A percentile compares a stretch with the other conserved stretches of the same genome.
Evolutionary conservation across 2,329 filamentous ascomycete genomes (phyloP).

Genomic region (Penicillium sp.): DNA sequence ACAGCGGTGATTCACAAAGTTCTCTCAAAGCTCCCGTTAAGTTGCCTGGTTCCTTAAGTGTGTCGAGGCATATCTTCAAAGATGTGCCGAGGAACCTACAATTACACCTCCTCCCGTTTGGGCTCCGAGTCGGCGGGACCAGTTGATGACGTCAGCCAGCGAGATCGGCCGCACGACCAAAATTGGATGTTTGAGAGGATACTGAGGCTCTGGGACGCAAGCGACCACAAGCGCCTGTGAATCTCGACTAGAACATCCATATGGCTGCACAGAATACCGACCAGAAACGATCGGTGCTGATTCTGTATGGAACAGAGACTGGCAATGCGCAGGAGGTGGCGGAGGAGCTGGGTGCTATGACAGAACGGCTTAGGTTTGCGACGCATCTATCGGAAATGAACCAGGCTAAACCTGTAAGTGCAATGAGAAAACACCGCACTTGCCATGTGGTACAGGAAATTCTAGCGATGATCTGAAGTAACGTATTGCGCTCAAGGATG

Average conservation of each 20-base stretch:
- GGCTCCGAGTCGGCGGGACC: not conserved
- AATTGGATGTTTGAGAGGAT: conserved; percentile 15
- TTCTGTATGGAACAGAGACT: conserved; percentile 92
- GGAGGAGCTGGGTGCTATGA: conserved; percentile 68
- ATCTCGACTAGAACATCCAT: conserved; percentile 8
- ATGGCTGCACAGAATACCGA: conserved; percentile 20
- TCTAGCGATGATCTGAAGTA: not conserved
- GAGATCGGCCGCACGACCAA: conserved; percentile 15
- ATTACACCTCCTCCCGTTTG: not conserved
- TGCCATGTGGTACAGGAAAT: not conserved
- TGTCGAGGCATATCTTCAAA: no score
- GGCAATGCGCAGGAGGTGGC: conserved; percentile 91
- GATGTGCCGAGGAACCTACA: not conserved
- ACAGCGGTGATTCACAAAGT: no score
- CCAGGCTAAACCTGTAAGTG: conserved; percentile 63
- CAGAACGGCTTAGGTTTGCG: conserved; percentile 71
- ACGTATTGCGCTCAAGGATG: conserved; percentile 20
- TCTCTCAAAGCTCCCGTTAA: no score
- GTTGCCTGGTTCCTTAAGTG: no score
- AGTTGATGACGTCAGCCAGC: conserved; percentile 28
- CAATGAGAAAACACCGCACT: conserved; percentile 8
- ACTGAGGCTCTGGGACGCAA: not conserved
- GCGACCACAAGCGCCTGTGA: conserved; percentile 2
- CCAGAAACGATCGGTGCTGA: conserved; percentile 50
- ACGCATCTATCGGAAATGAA: conserved; percentile 74